A percentile compares a stretch with the other conserved stretches of the same genome.
phyloP scores from a whole-genome alignment of 768 basidiomycete genomes.

The Lentinula sp. region DNA sequence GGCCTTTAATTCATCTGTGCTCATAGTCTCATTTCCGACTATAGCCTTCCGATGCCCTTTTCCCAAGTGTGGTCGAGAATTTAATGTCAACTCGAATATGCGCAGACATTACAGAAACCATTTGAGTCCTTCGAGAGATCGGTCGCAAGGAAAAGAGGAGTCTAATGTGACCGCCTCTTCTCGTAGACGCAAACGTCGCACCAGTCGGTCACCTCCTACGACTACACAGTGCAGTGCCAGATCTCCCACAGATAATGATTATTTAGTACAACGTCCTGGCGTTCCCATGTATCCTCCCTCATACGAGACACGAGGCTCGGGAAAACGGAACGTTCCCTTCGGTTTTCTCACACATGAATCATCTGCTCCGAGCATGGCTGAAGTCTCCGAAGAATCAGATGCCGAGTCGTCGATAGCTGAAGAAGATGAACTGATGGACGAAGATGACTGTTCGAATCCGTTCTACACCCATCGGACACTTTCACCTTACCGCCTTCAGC shows the following conservation, averaged over 20 bases:
- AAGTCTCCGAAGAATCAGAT: conserved; percentile 4
- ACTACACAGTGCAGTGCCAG: background rate
- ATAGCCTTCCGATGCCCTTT: conserved; percentile 70
- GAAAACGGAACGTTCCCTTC: background rate
- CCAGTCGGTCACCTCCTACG: background rate
- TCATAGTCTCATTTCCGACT: background rate
- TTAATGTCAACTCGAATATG: conserved; percentile 86
- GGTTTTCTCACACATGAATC: conserved; percentile 1
- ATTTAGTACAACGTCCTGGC: background rate
- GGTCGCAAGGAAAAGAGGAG: background rate
- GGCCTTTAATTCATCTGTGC: background rate
- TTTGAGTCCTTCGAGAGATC: background rate
- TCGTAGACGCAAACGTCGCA: background rate
- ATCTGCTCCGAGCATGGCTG: background rate
- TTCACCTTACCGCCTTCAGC: conserved; percentile 3
- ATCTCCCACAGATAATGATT: background rate
- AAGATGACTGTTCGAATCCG: background rate
- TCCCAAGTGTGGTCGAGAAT: conserved; percentile 68
- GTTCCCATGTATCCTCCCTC: conserved; percentile 1
- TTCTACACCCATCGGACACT: background rate
- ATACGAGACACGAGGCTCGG: background rate
- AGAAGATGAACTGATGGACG: conserved; percentile 1
- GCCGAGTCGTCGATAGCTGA: background rate
- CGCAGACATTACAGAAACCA: conserved; percentile 75
- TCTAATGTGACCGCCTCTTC: background rate